These are phyloP conservation scores for Blumeria hordei DNA, from an alignment of 2,329 filamentous ascomycete species.

Conservation along the genomic window DNA sequence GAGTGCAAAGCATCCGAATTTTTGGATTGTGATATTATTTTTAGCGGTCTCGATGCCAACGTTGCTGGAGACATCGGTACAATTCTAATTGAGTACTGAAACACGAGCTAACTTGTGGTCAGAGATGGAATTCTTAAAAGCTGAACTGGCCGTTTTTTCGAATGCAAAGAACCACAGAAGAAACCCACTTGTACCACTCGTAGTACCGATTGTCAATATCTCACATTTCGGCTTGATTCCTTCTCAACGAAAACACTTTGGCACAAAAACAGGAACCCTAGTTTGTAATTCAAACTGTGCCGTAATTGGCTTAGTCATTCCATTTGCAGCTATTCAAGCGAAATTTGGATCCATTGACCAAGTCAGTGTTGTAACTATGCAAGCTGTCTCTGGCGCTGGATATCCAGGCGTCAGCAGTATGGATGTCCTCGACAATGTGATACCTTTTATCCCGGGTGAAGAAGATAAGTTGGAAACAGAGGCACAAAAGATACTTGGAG, in stretches of 20 bases:
- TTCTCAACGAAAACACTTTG: constrained; percentile 55
- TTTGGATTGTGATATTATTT: constrained; percentile 74
- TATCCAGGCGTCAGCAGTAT: constrained; percentile 79
- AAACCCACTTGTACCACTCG: constrained; percentile 71
- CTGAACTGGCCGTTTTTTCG: constrained; percentile 79
- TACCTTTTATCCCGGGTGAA: constrained; percentile 80
- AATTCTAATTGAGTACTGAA: background rate
- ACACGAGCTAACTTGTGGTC: too few relatives aligned
- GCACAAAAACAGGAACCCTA: constrained; percentile 63
- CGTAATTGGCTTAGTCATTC: constrained; percentile 86
- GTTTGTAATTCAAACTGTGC: constrained; percentile 98
- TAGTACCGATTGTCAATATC: constrained; percentile 88
- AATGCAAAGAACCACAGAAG: constrained; percentile 95
- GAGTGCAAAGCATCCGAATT: constrained; percentile 69
- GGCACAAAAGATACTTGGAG: constrained; percentile 79
- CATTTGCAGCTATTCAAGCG: constrained; percentile 71
- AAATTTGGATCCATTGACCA: constrained; percentile 62
- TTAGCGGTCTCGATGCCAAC: constrained; percentile 78
- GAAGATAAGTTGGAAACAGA: constrained; percentile 93
- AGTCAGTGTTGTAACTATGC: constrained; percentile 69
- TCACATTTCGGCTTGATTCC: constrained; percentile 67
- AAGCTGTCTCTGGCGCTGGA: constrained; percentile 80
- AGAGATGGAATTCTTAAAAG: constrained; percentile 81
- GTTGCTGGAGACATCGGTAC: constrained; percentile 77
- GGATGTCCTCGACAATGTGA: constrained; percentile 91